phyloP scores from a whole-genome alignment of 345 rosid species.

The Eucalyptus microcorys region DNA sequence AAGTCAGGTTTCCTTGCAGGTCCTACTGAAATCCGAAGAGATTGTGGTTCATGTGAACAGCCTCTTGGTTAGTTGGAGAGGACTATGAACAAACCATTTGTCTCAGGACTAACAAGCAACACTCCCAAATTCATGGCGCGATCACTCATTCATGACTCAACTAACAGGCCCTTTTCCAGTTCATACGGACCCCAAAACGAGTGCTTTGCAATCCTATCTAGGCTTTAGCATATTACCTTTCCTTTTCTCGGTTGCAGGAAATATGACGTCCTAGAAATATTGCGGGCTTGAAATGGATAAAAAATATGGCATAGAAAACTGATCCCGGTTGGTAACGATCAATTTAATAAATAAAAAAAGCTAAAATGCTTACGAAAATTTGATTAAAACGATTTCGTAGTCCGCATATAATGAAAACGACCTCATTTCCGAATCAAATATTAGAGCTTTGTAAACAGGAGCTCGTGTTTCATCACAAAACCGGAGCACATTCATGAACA shows the following conservation, averaged over 20 bases:
- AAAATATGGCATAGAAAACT: not conserved
- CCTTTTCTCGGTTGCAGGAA: no score
- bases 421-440: not conserved
- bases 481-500: no score
- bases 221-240: no score
- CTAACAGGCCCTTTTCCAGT: no score
- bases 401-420: not conserved
- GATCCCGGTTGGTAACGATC: not conserved
- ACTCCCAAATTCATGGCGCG: no score
- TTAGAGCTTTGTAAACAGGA: not conserved
- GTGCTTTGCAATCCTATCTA: no score
- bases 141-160: no score
- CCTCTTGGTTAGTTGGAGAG: no score
- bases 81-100: no score
- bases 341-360: not conserved
- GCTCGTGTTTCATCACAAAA: not conserved
- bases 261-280: no score
- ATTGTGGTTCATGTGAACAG: not conserved
- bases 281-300: not conserved
- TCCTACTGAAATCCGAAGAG: not conserved
- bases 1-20: not conserved
- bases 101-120: no score
- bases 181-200: no score
- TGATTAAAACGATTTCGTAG: not conserved
- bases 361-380: not conserved